Percentiles rank a stretch among this genome's conserved stretches.
phyloP scores from a whole-genome alignment of 2,329 filamentous ascomycete genomes.

The Ilyonectria mors-panacis region DNA sequence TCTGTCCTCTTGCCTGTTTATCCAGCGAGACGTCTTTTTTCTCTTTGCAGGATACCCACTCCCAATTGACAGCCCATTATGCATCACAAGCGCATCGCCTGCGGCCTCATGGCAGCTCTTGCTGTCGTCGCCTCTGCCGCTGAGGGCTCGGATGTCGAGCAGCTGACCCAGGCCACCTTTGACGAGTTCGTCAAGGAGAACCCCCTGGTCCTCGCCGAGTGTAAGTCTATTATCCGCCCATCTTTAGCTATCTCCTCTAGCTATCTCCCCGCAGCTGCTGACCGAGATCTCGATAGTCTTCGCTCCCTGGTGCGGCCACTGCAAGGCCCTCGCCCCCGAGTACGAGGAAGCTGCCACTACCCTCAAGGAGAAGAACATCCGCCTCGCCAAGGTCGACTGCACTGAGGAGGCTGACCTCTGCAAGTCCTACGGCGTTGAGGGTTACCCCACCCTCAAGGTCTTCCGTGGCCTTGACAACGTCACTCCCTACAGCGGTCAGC shows the following conservation, averaged over 20 bases:
- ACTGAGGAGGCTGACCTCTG: constrained; percentile 95
- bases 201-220: constrained; percentile 93
- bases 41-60: constrained; percentile 45
- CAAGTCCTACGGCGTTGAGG: constrained; percentile 91
- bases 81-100: constrained; percentile 66
- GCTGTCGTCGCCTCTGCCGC: constrained; percentile 73
- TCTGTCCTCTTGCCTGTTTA: constrained; percentile 35
- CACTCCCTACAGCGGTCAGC: constrained; percentile 87
- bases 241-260: background rate
- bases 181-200: constrained; percentile 87
- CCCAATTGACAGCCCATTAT: constrained; percentile 55
- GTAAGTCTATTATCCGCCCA: constrained; percentile 68
- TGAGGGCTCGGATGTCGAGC: constrained; percentile 83
- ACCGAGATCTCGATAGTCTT: constrained; percentile 74
- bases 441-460: constrained; percentile 98
- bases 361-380: constrained; percentile 90
- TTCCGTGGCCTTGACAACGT: constrained; percentile 92
- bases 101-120: constrained; percentile 69
- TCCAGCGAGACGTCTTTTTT: constrained; percentile 40
- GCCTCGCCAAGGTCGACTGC: constrained; percentile 91
- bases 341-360: constrained; percentile 89
- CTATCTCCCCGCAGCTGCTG: constrained; percentile 47
- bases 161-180: constrained; percentile 90
- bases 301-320: constrained; percentile 97
- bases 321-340: constrained; percentile 96